Conservation (phyloP, 805 yeast species). For the Ascoidea asiatica region DNA sequence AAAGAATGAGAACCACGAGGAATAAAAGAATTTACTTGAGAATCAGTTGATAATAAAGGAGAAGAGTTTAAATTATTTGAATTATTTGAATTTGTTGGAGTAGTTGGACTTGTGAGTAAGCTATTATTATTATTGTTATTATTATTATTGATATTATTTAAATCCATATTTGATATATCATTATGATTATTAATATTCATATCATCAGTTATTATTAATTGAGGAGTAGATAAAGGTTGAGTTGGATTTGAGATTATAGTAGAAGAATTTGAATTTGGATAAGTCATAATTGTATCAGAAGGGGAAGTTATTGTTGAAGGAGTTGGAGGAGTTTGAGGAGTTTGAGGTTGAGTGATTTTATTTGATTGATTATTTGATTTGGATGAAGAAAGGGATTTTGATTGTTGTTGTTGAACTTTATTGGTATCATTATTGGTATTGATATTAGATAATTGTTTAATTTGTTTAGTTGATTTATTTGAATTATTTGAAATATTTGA, state of each 20-base stretch:
- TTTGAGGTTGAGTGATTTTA: too few relatives aligned
- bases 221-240: background rate
- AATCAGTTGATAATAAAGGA: background rate
- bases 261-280: background rate
- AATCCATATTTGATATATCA: background rate
- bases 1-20: constrained; percentile 36
- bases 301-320: background rate
- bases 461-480: background rate
- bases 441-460: background rate
- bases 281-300: background rate
- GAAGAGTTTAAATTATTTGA: background rate
- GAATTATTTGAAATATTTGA: background rate
- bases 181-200: background rate
- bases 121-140: background rate
- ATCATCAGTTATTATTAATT: background rate
- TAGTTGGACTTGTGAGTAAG: background rate
- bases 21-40: constrained; percentile 10
- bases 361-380: background rate
- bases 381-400: background rate
- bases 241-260: background rate
- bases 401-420: too few relatives aligned
- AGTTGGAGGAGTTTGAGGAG: background rate
- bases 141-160: background rate
- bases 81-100: background rate
- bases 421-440: background rate